Evolutionary conservation across 805 yeast genomes (phyloP), one percentile per base, ranked within the genome.

Genomic region (Candida insectalens): DNA sequence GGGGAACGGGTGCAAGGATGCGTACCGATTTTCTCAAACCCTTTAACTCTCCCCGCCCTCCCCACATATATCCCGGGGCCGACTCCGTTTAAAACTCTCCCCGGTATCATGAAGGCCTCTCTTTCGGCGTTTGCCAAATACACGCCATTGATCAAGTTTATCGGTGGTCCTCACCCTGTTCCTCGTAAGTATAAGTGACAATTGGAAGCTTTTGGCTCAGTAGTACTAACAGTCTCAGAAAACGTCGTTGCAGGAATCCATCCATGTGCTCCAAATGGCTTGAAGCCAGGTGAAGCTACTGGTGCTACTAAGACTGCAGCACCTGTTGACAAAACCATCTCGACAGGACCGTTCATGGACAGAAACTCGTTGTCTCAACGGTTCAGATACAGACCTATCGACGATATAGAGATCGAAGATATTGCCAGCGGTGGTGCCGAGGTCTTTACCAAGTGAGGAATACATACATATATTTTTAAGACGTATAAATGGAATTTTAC

Each of bases 381-480:
- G 53, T 87, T 82, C 65, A 77, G 79, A 59, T 82, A 78, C 53
- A 62, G 66, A 27, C 60, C 65, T 0, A 66, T 83, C 18, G 77
- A 73, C 27, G 83, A 73, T 14, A 35, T 45, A 12, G 98, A 89
- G 59, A 74, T 81, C 19, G 95, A 83, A 8, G 70, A 74, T 43
- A 74, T 89, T 46, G 71, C 76, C 46, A 67, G 71, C 34, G 98
- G 97, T 36, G 96, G 96, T 45, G 95, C 95, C 23, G 75, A 68
- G 25, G 49, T 67, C 29, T 58, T 72, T 10, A 69, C 58, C 44
- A 72, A 63, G 33, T 38, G 30, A 35, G 17, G n/a, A n/a, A n/a
- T n/a, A 21, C 23, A 7, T 7, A 21, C 23, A 12, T 12, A 7
- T 12, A 21, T 7, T 21, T 21, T 7, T 21, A 21, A 21, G 23